A percentile compares a stretch with the other conserved stretches of the same genome.
These are phyloP conservation scores for Fusarium sp. DNA, from an alignment of 2,329 filamentous ascomycete species.

Conservation along the genomic window DNA sequence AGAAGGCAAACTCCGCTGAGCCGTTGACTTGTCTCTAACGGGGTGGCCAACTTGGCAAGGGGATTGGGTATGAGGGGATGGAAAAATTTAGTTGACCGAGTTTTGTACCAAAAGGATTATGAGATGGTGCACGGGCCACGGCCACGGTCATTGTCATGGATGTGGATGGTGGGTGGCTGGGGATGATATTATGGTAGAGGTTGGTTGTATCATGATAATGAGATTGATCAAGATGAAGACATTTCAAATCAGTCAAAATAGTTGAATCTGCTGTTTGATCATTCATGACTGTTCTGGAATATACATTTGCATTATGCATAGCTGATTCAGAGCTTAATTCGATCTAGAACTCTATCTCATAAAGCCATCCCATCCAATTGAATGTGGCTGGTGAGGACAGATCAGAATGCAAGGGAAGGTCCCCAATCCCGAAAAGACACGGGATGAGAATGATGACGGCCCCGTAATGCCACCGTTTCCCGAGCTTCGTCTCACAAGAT, in stretches of 20 bases:
- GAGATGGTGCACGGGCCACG: slow-evolving; percentile 20
- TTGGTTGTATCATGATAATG: slow-evolving; percentile 9
- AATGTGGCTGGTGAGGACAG: slow-evolving; percentile 15
- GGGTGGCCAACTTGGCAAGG: slow-evolving; percentile 47
- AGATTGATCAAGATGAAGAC: not conserved
- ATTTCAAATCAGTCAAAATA: not conserved
- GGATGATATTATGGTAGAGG: slow-evolving; percentile 9
- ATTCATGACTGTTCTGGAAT: not conserved
- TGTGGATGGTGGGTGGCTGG: slow-evolving; percentile 23
- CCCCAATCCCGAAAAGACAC: slow-evolving; percentile 4
- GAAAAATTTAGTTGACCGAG: slow-evolving; percentile 51
- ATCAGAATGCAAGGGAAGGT: slow-evolving; percentile 3
- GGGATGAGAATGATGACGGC: slow-evolving; percentile 1
- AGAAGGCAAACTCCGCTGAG: slow-evolving; percentile 48
- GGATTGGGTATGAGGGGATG: slow-evolving; percentile 33
- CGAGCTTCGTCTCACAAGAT: slow-evolving; percentile 23
- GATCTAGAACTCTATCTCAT: not conserved
- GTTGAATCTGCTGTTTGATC: not conserved
- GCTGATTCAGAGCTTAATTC: not conserved
- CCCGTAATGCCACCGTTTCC: slow-evolving; percentile 19
- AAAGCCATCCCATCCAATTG: not conserved
- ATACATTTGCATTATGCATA: not conserved
- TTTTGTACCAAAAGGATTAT: slow-evolving; percentile 30
- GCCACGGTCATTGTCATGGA: not conserved
- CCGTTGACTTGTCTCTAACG: slow-evolving; percentile 52